These are phyloP conservation scores for Fraxinus velutina DNA, from an alignment of 305 asterid genomes.

Conservation along the genomic window DNA sequence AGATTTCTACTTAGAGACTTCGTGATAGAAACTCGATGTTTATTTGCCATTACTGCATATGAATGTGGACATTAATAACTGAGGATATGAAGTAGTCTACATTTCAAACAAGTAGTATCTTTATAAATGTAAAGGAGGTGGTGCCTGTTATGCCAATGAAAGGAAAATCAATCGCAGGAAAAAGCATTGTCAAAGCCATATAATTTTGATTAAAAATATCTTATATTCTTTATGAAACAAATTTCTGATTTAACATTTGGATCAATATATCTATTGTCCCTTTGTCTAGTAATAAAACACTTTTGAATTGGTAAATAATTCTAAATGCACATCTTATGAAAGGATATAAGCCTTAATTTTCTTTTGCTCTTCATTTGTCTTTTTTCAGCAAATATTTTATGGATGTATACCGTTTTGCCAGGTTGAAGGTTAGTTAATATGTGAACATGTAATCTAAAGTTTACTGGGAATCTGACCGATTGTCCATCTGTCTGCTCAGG, in stretches of 20 bases:
- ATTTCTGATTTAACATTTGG: not conserved
- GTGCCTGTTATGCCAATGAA: not conserved
- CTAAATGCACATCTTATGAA: not conserved
- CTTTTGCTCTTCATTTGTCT: not conserved
- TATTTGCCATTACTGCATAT: not conserved
- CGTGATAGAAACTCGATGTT: not conserved
- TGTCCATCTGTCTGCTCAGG: slow-evolving; percentile 41
- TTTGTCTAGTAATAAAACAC: not conserved
- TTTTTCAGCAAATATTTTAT: not conserved
- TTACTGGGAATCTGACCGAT: slow-evolving; percentile 13
- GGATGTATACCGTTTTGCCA: not conserved
- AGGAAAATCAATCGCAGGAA: not conserved
- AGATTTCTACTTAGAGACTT: not conserved
- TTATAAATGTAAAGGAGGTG: not conserved
- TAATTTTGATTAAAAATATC: not conserved
- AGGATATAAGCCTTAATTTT: not conserved
- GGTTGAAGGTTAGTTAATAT: not conserved
- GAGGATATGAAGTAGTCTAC: not conserved
- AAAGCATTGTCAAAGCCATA: not conserved
- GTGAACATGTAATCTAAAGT: not conserved
- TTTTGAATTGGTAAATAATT: not conserved
- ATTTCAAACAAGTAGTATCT: not conserved
- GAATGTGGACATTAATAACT: not conserved
- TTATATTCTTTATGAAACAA: not conserved
- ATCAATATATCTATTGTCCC: not conserved